These are phyloP conservation scores for Boletus eberwhitei DNA, from an alignment of 768 basidiomycete species.

Conservation along the genomic window DNA sequence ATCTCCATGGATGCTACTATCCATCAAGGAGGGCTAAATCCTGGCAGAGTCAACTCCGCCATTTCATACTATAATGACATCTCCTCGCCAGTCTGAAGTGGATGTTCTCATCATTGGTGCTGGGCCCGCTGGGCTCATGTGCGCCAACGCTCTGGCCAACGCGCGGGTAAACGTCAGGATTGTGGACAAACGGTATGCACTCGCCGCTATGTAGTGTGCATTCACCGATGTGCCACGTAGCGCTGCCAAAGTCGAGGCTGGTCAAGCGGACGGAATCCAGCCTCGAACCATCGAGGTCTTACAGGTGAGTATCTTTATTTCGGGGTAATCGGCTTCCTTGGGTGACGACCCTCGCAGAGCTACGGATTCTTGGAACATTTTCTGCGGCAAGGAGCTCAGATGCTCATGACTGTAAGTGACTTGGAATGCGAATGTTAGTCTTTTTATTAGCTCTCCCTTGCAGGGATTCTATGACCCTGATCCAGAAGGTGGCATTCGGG, in stretches of 20 bases:
- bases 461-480: constrained; percentile 77
- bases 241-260: constrained; percentile 10
- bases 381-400: constrained; percentile 55
- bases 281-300: constrained; percentile 40
- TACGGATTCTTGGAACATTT: constrained; percentile 69
- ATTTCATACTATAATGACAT: constrained; percentile 9
- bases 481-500: constrained; percentile 58
- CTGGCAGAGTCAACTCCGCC: background rate
- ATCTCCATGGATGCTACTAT: background rate
- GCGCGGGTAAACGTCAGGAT: constrained; percentile 38
- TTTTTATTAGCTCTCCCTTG: background rate
- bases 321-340: background rate
- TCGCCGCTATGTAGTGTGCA: background rate
- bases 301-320: constrained; percentile 31
- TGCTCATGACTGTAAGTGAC: constrained; percentile 61
- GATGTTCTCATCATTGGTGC: constrained; percentile 43
- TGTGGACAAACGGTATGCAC: constrained; percentile 37
- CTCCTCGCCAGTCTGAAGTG: constrained; percentile 27
- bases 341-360: constrained; percentile 42
- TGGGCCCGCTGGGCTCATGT: constrained; percentile 43
- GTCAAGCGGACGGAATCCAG: constrained; percentile 30
- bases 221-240: constrained; percentile 7
- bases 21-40: background rate
- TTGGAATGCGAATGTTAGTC: background rate
- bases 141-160: constrained; percentile 37